These are phyloP conservation scores for Pleurotus platypus DNA, from an alignment of 768 basidiomycete genomes.

Conservation along the genomic window DNA sequence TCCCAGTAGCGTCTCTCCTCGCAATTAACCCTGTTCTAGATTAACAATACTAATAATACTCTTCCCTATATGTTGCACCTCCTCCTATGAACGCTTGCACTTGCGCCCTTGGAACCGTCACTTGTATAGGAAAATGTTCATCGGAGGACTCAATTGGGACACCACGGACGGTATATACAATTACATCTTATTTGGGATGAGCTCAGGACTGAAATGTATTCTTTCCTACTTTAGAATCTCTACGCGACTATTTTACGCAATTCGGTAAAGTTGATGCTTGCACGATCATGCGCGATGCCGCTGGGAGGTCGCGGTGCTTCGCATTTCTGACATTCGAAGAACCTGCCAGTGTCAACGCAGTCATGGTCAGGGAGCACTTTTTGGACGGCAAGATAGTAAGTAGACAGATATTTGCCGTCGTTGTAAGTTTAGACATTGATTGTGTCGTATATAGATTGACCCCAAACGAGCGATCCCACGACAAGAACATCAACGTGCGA, in stretches of 20 bases:
- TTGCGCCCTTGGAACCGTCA: slow-evolving; percentile 20
- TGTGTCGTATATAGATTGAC: slow-evolving; percentile 68
- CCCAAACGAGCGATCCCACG: slow-evolving; percentile 99
- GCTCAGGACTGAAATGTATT: slow-evolving; percentile 41
- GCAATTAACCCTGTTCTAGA: slow-evolving; percentile 64
- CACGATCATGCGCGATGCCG: slow-evolving; percentile 97
- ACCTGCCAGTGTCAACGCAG: slow-evolving; percentile 87
- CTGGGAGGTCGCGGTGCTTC: slow-evolving; percentile 93
- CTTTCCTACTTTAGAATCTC: slow-evolving; percentile 52
- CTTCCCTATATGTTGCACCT: slow-evolving; percentile 35
- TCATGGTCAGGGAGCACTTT: slow-evolving; percentile 93
- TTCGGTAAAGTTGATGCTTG: slow-evolving; percentile 97
- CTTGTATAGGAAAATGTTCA: slow-evolving; percentile 97
- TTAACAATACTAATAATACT: slow-evolving; percentile 80
- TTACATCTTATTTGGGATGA: slow-evolving; percentile 30
- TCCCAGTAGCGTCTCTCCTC: slow-evolving; percentile 73
- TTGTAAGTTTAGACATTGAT: neutral
- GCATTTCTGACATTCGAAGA: slow-evolving; percentile 97
- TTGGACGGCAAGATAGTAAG: slow-evolving; percentile 97
- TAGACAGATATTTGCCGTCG: slow-evolving; percentile 14
- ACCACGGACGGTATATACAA: slow-evolving; percentile 91
- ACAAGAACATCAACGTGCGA: slow-evolving; percentile 90
- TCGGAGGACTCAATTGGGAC: slow-evolving; percentile 99
- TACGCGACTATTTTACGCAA: slow-evolving; percentile 88
- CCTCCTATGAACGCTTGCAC: slow-evolving; percentile 16